Base-by-base conservation (phyloP, 306 rosid species). In the Cucurbita moschata region DNA sequence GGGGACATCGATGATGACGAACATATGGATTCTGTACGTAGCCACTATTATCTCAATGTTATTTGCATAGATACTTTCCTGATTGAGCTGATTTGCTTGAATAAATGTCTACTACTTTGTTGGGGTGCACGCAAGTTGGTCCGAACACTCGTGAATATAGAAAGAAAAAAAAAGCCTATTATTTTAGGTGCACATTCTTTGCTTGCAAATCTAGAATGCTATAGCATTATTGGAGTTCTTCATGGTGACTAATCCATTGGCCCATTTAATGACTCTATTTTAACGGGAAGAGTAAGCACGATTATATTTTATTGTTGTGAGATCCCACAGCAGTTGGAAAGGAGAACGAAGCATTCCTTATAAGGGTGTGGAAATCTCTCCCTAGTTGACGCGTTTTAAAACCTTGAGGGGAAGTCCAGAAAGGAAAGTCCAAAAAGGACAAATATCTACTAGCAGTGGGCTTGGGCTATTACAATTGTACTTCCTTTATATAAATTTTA, bases 1-100 rank as follows among this genome's bases (percentile, higher is more conserved):
- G 97, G 97, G 71, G 91, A 88, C 76, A 88, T 91, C 75, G 83
- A 89, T 68, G 97, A 94, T 7, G 96, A 91, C 23, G 97, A 91
- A 75, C 85, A 88, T 84, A 84, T 94, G 72, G 99, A 94, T 56
- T 89, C 91, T 18, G 99, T 89, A 83, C 84, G 96, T 43, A 51
- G 50, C 55, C 55, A 74, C 10, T 51, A 35, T 55, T 52, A 12
- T 56, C 58, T 64, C 53, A 10, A 53, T 12, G 10, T 56, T 38
- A 30, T 51, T 70, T 53, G 75, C 43, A 8, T 11, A 16, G 9
- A 16, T 38, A 71, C 75, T 35, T n/a, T 38, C 19, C 12, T 50
- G 50, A 52, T 53, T 52, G 46, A 21, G 47, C 61, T 71, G 14
- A n/a, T 47, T 40, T 75, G n/a, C 68, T 71, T 40, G 35, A 37